Base-by-base conservation (phyloP, 306 rosid species). In the Medicago arabica region DNA sequence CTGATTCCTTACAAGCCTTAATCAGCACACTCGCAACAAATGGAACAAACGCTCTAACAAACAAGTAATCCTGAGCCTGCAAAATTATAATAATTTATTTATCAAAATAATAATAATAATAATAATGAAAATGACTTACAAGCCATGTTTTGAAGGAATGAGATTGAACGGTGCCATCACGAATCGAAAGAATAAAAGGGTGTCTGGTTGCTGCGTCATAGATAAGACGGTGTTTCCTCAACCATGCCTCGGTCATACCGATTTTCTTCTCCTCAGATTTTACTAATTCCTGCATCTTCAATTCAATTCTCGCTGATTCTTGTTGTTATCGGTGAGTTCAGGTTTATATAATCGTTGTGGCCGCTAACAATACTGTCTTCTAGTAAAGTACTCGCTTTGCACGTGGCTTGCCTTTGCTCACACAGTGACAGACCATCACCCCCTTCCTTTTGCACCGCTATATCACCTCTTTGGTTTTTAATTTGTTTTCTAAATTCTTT, bases 11-110 rank as follows among this genome's bases (percentile, higher is more conserved):
- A 67, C 88, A 87, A 60, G 97, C 93, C 55, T 92, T 95, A 15
- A 90, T 64, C 55, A 92, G 58, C 31, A 89, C 81, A 74, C 88
- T 87, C 8, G 85, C 96, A 7, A 50, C 84, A 76, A 95, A 92
- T 21, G 93, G 87, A 15, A 86, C 92, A 68, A 88, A 87, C 0
- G 86, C 88, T 77, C 97, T 82, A 5, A 89, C 93, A 69, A 95
- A 92, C 78, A 86, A 31, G 89, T 84, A 94, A 57, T 94, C 97
- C 31, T 91, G 96, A 25, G 89, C 91, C 97, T 91, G 84, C 6
- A 81, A 85, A 81, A 85, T 3, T n/a, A n/a, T n/a, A n/a, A n/a
- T n/a, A n/a, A n/a, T n/a, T n/a, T n/a, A n/a, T n/a, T n/a, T n/a
- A n/a, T n/a, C n/a, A n/a, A n/a, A n/a, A n/a, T n/a, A n/a, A n/a